phyloP scores from a whole-genome alignment of 1,284 basidiomycete species.

The Cutaneotrichosporon sp. region DNA sequence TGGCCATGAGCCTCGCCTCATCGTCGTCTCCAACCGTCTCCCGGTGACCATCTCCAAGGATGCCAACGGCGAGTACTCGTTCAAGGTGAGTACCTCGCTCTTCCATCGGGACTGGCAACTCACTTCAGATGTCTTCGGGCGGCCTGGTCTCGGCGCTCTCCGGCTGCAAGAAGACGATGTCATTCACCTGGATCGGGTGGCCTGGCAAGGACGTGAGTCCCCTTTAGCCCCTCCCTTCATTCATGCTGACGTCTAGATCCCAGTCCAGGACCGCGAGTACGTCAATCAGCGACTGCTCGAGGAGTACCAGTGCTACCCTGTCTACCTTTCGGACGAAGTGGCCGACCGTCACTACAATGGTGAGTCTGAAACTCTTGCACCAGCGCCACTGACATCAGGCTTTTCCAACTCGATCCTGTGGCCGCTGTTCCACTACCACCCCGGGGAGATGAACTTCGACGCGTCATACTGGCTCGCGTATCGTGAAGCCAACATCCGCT shows the following conservation, averaged over 20 bases:
- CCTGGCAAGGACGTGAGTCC: slow-evolving; percentile 53
- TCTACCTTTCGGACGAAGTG: slow-evolving; percentile 95
- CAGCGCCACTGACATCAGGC: slow-evolving; percentile 26
- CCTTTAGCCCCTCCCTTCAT: neutral
- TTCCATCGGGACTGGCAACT: neutral
- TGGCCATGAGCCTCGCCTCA: slow-evolving; percentile 64
- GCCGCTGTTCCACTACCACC: slow-evolving; percentile 99
- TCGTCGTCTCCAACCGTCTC: slow-evolving; percentile 94
- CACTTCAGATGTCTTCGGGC: slow-evolving; percentile 78
- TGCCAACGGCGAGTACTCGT: slow-evolving; percentile 83
- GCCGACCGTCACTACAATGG: slow-evolving; percentile 98
- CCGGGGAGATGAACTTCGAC: slow-evolving; percentile 99
- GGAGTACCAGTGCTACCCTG: slow-evolving; percentile 95
- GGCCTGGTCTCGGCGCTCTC: slow-evolving; percentile 92
- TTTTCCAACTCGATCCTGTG: slow-evolving; percentile 99
- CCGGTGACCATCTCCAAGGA: slow-evolving; percentile 91
- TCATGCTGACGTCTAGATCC: slow-evolving; percentile 65
- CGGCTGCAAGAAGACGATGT: slow-evolving; percentile 94
- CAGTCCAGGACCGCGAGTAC: slow-evolving; percentile 75
- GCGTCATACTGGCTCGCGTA: slow-evolving; percentile 98
- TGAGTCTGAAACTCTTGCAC: slow-evolving; percentile 16
- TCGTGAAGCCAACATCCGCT: slow-evolving; percentile 92
- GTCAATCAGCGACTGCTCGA: slow-evolving; percentile 87
- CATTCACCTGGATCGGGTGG: slow-evolving; percentile 96
- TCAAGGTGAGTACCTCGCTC: slow-evolving; percentile 61